These are phyloP conservation scores for Ascochyta rabiei DNA, from an alignment of 2,329 filamentous ascomycete species.

Conservation along the genomic window DNA sequence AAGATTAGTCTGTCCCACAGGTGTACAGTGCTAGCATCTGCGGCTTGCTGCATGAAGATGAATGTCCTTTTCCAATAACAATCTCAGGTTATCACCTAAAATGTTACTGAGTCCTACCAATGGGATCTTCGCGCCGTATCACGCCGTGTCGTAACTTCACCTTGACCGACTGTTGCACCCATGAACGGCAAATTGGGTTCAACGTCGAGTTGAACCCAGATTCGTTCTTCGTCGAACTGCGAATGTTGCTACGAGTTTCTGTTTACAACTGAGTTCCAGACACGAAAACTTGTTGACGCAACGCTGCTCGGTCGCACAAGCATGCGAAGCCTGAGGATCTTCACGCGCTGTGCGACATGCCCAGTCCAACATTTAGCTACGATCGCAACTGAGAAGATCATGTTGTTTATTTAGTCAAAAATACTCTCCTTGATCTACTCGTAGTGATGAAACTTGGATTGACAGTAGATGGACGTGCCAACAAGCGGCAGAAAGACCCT, in stretches of 20 bases:
- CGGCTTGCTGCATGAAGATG: conserved; percentile 12
- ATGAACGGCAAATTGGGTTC: not conserved
- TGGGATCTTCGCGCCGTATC: not conserved
- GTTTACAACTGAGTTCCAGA: not conserved
- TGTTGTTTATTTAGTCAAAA: not conserved
- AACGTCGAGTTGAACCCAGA: not conserved
- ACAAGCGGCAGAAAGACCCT: too few relatives aligned
- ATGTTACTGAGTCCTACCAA: not conserved
- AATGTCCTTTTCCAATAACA: conserved; percentile 2
- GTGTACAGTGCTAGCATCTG: conserved; percentile 5
- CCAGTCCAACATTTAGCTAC: not conserved
- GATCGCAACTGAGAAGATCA: not conserved
- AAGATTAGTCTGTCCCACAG: not conserved
- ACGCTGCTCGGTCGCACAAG: not conserved
- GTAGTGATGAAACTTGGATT: too few relatives aligned
- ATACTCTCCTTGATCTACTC: too few relatives aligned
- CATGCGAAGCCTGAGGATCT: not conserved
- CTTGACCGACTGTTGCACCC: not conserved
- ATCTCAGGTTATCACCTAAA: not conserved
- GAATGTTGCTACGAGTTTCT: not conserved
- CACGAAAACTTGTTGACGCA: not conserved
- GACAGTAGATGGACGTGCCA: too few relatives aligned
- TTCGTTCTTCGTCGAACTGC: not conserved
- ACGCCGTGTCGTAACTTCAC: not conserved
- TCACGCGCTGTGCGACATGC: conserved; percentile 20